Evolutionary conservation across 768 basidiomycete genomes (phyloP).

Genomic region (Suillus sp.): DNA sequence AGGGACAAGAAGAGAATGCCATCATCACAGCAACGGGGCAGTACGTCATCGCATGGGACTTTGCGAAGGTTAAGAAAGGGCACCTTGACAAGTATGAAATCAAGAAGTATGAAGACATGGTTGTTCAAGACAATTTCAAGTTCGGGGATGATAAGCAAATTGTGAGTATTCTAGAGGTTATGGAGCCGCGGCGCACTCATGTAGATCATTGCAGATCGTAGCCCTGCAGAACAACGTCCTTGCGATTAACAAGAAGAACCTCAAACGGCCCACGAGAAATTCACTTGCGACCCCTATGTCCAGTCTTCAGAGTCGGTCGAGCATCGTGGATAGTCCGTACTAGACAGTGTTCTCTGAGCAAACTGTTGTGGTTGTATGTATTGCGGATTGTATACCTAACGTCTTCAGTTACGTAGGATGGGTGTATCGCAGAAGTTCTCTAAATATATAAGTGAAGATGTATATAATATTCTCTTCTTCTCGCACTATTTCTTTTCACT

Average conservation of each 20-base stretch:
- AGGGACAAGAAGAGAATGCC: slow-evolving; percentile 87
- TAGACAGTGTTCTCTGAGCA: slow-evolving; percentile 31
- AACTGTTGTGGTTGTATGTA: slow-evolving; percentile 13
- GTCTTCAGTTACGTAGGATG: slow-evolving; percentile 11
- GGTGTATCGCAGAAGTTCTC: slow-evolving; percentile 12
- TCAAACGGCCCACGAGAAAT: slow-evolving; percentile 79
- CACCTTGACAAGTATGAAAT: slow-evolving; percentile 91
- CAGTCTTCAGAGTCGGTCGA: slow-evolving; percentile 51
- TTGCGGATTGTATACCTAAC: slow-evolving; percentile 23
- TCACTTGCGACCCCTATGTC: slow-evolving; percentile 58
- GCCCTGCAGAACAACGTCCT: slow-evolving; percentile 93
- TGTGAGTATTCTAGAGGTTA: slow-evolving; percentile 45
- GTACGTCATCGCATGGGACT: slow-evolving; percentile 97
- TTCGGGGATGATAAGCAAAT: slow-evolving; percentile 98
- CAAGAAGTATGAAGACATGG: slow-evolving; percentile 92
- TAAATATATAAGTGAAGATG: slow-evolving; percentile 25
- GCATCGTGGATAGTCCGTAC: slow-evolving; percentile 71
- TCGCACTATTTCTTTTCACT: not conserved
- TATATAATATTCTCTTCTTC: slow-evolving; percentile 18
- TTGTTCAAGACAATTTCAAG: slow-evolving; percentile 97
- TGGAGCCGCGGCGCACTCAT: not conserved
- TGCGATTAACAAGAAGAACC: slow-evolving; percentile 89
- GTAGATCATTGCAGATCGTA: slow-evolving; percentile 69
- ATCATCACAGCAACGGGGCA: slow-evolving; percentile 94
- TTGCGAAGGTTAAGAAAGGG: slow-evolving; percentile 92